These are phyloP conservation scores for Annona cherimola DNA, from an alignment of 164 flowering plant genomes.

Conservation along the genomic window DNA sequence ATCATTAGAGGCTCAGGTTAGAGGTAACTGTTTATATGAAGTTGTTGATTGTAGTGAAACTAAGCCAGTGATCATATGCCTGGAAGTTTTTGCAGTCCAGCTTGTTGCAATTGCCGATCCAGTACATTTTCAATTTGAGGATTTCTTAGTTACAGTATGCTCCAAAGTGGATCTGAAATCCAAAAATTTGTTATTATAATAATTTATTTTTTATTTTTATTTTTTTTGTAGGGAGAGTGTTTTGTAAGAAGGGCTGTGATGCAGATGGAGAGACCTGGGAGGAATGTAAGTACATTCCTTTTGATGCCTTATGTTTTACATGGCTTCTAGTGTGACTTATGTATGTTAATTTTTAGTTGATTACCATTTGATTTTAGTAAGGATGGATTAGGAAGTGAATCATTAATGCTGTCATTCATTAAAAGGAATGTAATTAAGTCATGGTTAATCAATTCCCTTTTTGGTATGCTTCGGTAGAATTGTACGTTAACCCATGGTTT, in stretches of 20 bases:
- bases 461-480: neutral
- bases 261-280: constrained; percentile 86
- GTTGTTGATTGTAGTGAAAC: neutral
- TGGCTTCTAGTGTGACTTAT: neutral
- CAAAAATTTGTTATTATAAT: constrained; percentile 5
- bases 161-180: neutral
- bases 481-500: neutral
- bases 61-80: neutral
- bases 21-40: too few species aligned
- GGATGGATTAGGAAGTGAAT: neutral
- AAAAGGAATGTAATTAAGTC: neutral
- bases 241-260: constrained; percentile 89
- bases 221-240: constrained; percentile 71
- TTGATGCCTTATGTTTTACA: neutral
- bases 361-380: neutral
- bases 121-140: neutral
- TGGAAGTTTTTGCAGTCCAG: neutral
- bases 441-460: neutral
- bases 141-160: neutral
- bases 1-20: too few species aligned
- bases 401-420: neutral
- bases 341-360: neutral
- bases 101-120: neutral
- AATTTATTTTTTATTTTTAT: constrained; percentile 6
- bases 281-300: constrained; percentile 58